Evolutionary conservation across 345 rosid genomes (phyloP).

Genomic region (Hibiscus syriacus): DNA sequence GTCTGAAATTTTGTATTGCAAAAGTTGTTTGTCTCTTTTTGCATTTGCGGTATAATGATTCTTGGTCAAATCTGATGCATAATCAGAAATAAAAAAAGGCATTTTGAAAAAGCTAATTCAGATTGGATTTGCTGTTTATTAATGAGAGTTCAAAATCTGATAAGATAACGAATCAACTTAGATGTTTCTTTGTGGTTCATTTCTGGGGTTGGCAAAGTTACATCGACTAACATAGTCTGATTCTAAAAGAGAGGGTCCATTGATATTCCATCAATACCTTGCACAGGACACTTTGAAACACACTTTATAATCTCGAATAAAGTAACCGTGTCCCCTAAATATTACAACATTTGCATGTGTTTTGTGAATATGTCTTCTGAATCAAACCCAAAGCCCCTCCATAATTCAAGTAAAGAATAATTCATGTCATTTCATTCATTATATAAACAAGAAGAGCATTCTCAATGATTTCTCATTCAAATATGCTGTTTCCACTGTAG

Average conservation of each 20-base stretch:
- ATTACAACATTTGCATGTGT: constrained; percentile 17
- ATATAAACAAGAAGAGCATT: neutral
- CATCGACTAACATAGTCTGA: neutral
- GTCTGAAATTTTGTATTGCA: neutral
- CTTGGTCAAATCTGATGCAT: neutral
- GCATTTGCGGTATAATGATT: neutral
- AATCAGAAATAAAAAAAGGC: neutral
- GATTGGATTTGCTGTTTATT: neutral
- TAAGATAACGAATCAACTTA: neutral
- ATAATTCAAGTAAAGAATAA: constrained; percentile 1
- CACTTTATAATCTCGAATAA: constrained; percentile 15
- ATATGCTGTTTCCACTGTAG: neutral
- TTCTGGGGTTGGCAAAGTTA: neutral
- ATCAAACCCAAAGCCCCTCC: neutral
- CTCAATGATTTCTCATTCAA: neutral
- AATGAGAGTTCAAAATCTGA: too few species aligned
- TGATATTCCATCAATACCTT: constrained; percentile 6
- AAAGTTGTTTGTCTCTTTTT: constrained; percentile 3
- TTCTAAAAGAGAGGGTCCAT: constrained; percentile 8
- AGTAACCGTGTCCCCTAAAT: constrained; percentile 15
- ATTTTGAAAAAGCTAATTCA: neutral
- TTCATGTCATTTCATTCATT: neutral
- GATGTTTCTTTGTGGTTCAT: neutral
- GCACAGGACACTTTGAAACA: constrained; percentile 6
- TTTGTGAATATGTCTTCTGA: constrained; percentile 5